Percentiles rank a stretch among this genome's conserved stretches.
Conservation (phyloP, 805 yeast species). For the Candida qinlingensis region DNA sequence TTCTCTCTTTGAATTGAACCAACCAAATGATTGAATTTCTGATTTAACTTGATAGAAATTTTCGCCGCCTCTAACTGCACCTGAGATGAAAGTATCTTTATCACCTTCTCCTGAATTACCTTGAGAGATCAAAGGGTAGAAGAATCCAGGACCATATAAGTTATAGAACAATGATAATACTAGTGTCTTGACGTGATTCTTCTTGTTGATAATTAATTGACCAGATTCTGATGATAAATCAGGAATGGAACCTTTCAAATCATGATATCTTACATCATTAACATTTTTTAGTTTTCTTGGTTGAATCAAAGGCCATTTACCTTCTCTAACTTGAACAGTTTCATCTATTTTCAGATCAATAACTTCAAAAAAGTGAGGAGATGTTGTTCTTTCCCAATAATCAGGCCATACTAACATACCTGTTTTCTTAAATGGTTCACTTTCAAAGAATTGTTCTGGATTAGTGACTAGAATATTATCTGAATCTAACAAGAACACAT, state of each 20-base stretch:
- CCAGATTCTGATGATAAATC: slow-evolving; percentile 71
- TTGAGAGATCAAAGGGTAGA: slow-evolving; percentile 63
- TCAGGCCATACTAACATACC: slow-evolving; percentile 74
- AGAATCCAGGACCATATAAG: slow-evolving; percentile 58
- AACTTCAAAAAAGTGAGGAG: slow-evolving; percentile 55
- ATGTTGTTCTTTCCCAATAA: slow-evolving; percentile 65
- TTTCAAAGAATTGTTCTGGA: slow-evolving; percentile 40
- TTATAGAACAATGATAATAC: slow-evolving; percentile 61
- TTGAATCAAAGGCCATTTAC: slow-evolving; percentile 17
- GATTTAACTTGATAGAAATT: slow-evolving; percentile 44
- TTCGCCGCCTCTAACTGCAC: slow-evolving; percentile 36
- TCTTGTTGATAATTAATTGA: slow-evolving; percentile 56
- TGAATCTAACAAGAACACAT: slow-evolving; percentile 68
- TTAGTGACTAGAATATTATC: slow-evolving; percentile 55
- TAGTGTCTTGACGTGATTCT: slow-evolving; percentile 51
- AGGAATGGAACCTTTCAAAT: slow-evolving; percentile 57
- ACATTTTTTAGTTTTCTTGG: slow-evolving; percentile 13
- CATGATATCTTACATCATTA: slow-evolving; percentile 45
- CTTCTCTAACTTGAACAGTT: slow-evolving; percentile 16
- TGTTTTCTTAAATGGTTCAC: slow-evolving; percentile 38
- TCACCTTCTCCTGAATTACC: slow-evolving; percentile 79
- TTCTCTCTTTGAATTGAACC: slow-evolving; percentile 24
- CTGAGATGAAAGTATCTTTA: slow-evolving; percentile 70
- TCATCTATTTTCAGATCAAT: slow-evolving; percentile 35
- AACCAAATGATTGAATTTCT: slow-evolving; percentile 23